Evolutionary conservation across 2,329 filamentous ascomycete species (phyloP), one percentile per base, ranked within the genome.

Genomic region (Ascochyta lentis): DNA sequence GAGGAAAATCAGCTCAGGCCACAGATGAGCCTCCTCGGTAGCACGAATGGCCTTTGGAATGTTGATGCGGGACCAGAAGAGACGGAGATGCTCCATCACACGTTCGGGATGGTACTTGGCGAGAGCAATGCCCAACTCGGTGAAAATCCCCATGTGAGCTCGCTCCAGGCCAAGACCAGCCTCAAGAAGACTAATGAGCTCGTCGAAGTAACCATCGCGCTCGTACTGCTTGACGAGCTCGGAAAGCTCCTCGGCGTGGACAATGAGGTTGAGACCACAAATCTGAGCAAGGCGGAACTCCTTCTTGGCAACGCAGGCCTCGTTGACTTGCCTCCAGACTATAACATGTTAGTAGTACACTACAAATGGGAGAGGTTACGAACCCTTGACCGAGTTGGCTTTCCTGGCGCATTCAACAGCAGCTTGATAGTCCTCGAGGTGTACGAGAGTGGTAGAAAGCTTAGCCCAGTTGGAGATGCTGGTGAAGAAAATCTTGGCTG

Each of bases 401-500:
- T 99, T 98, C 76, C 95, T 91, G 24, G 96, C 95, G 71, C 92
- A 97, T 76, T 99, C 95, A 38, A 99, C 95, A 41, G 95, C 95
- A 67, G 92, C 92, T 78, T 99, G 96, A 81, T 99, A 98, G 67
- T 99, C 95, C 63, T 89, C 90, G 6, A 99, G 87, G 76, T 98
- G 92, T n/a, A 99, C 95, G 58, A 98, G 86, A 10, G 95, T 99
- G 10, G 95, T 98, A 13, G 95, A 93, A 69, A 99, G 88, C 83
- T 99, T 99, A 52, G 94, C 94, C 95, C 95, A 99, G 85, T 99
- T 99, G 50, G 95, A 99, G 75, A 99, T 96, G 80, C 91, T 98
- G 52, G 87, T 92, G 81, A 88, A 99, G 85, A 98, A 99, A 72
- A 99, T 98, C 86, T 99, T 99, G 63, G 95, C 92, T 39, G 95